These are phyloP conservation scores for Reutealis trisperma DNA, from an alignment of 345 rosid genomes.

Conservation along the genomic window DNA sequence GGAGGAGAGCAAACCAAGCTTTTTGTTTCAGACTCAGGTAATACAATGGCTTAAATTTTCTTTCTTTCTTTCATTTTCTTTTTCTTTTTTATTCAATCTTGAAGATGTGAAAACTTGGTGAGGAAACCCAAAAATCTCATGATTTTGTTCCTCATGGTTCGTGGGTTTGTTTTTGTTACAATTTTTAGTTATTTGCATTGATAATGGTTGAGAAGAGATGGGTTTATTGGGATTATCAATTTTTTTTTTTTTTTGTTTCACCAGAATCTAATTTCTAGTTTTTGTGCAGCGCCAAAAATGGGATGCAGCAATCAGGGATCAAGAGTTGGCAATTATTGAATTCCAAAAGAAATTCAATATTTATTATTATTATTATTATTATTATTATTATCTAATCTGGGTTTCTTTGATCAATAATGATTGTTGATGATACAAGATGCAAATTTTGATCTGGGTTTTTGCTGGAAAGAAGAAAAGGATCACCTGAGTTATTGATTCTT, in stretches of 20 bases:
- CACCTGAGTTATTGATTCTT: background rate
- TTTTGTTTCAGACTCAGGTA: constrained; percentile 40
- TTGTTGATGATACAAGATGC: constrained; percentile 19
- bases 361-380: background rate
- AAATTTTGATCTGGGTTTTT: constrained; percentile 44
- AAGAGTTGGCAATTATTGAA: constrained; percentile 9
- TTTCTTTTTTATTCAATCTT: constrained; percentile 8
- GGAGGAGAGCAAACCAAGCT: constrained; percentile 27
- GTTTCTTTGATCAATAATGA: constrained; percentile 5
- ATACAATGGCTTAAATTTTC: background rate
- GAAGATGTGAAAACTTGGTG: background rate
- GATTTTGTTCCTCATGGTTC: background rate
- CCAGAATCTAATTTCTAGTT: background rate
- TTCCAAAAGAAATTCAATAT: constrained; percentile 2
- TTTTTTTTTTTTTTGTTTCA: background rate
- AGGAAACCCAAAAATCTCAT: background rate
- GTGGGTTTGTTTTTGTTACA: constrained; percentile 1
- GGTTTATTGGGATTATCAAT: background rate
- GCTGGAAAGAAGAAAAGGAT: constrained; percentile 25
- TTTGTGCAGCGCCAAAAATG: constrained; percentile 12
- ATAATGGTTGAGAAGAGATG: background rate
- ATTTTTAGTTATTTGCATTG: background rate
- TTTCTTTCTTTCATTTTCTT: background rate
- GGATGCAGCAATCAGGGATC: constrained; percentile 20
- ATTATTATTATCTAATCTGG: background rate